Base-by-base conservation (phyloP, 2,329 filamentous ascomycete species). In the Dactylellina drechsleri region DNA sequence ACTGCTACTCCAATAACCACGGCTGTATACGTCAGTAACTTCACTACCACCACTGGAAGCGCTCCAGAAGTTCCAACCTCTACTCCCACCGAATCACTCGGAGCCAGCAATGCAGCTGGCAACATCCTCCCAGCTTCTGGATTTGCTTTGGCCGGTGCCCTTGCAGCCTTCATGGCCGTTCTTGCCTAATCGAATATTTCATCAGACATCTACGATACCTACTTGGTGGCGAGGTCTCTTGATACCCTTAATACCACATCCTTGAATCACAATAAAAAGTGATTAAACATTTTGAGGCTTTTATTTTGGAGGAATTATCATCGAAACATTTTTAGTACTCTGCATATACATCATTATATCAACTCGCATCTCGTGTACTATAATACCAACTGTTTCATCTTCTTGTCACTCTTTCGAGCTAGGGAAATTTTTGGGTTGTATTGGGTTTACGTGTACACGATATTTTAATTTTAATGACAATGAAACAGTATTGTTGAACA, bases 131-230 rank as follows among this genome's bases (percentile, higher is more conserved):
- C 71, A 20, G 64, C 64, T n/a, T 75, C 71, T 23, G 64, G 64
- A 15, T 54, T 75, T 31, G 71, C 64, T 28, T 50, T 75, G 53
- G 71, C 71, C 43, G 71, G 71, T 26, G 54, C 53, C 10, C 58
- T 75, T 40, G 71, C 71, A 15, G 71, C 64, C 52, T 54, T 68
- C 40, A 49, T 75, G 16, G 71, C 71, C 16, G 50, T 68, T 15
- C 23, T 75, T 53, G 71, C 71, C 20, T 75, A 68, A 53, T 49
- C 5, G 2, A 56, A 23, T 26, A 41, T 16, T 54, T 43, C 18
- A 10, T 53, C 26, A 43, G 28, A 41, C 59, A 3, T 31, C 4
- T 16, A 41, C 16, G 1, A 13, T 23, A 13, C 20, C 40, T 41
- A 16, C 28, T 10, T 59, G n/a, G 8, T 16, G n/a, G 41, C 31